Percentiles rank a stretch among this genome's conserved stretches.
phyloP scores from a whole-genome alignment of 257 asterid genomes.

The Solanum medicagineum region DNA sequence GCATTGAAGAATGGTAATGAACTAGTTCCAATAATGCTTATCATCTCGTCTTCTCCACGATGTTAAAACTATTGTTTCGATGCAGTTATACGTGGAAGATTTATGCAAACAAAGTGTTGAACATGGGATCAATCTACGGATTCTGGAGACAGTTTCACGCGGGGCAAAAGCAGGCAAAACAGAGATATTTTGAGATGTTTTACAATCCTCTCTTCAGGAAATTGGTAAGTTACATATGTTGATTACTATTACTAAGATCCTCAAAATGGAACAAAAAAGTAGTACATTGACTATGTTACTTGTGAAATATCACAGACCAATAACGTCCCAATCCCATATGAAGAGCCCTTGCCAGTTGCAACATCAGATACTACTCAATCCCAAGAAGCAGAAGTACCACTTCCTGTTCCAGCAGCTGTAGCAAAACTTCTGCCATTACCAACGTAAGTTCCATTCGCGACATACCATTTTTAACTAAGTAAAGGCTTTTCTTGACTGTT shows the following conservation, averaged over 20 bases:
- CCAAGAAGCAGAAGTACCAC: neutral
- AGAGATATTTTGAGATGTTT: slow-evolving; percentile 51
- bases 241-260: neutral
- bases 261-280: neutral
- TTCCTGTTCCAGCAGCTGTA: neutral
- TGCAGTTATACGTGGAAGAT: slow-evolving; percentile 88
- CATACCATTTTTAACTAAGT: neutral
- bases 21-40: neutral
- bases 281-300: neutral
- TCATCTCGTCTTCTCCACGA: neutral
- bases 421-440: neutral
- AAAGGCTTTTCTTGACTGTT: neutral
- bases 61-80: neutral
- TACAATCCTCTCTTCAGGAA: slow-evolving; percentile 69
- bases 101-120: slow-evolving; percentile 64
- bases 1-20: slow-evolving; percentile 62
- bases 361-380: slow-evolving; percentile 5
- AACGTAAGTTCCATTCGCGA: slow-evolving; percentile 7
- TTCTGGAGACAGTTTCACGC: slow-evolving; percentile 61
- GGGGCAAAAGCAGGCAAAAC: slow-evolving; percentile 50
- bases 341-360: slow-evolving; percentile 21
- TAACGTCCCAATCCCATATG: slow-evolving; percentile 17
- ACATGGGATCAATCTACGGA: slow-evolving; percentile 64
- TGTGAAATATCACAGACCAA: slow-evolving; percentile 26
- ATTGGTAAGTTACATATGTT: slow-evolving; percentile 25